A percentile compares a stretch with the other conserved stretches of the same genome.
These are phyloP conservation scores for Cinnamomum chago DNA, from an alignment of 164 flowering plant genomes.

Conservation along the genomic window DNA sequence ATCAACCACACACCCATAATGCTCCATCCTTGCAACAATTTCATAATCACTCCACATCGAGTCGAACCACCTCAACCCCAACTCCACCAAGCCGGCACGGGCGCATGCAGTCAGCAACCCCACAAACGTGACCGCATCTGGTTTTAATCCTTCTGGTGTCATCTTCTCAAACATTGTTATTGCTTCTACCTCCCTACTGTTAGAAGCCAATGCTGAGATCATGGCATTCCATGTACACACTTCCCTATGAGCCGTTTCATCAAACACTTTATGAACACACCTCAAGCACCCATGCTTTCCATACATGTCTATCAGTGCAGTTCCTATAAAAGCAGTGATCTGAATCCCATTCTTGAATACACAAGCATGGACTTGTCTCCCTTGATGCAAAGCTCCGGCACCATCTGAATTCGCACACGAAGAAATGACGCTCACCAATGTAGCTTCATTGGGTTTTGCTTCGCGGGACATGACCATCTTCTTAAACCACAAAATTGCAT, in stretches of 20 bases:
- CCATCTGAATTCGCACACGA: constrained; percentile 47
- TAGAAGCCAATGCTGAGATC: constrained; percentile 55
- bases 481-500: constrained; percentile 45
- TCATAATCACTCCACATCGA: constrained; percentile 41
- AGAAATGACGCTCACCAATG: constrained; percentile 63
- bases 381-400: constrained; percentile 35
- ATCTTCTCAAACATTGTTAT: constrained; percentile 53
- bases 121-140: constrained; percentile 65
- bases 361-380: constrained; percentile 68
- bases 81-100: constrained; percentile 46
- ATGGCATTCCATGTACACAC: constrained; percentile 81
- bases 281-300: constrained; percentile 54
- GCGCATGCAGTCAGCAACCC: constrained; percentile 70
- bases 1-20: constrained; percentile 81
- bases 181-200: constrained; percentile 54
- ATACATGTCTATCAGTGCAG: constrained; percentile 62
- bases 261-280: constrained; percentile 38
- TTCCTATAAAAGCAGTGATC: constrained; percentile 42
- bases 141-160: constrained; percentile 31
- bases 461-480: constrained; percentile 42
- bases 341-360: constrained; percentile 34
- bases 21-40: constrained; percentile 62
- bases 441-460: constrained; percentile 66
- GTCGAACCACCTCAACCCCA: constrained; percentile 44
- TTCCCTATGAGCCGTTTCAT: constrained; percentile 31